Conservation (phyloP, 2,329 filamentous ascomycete genomes). For the Fusarium duplospermum region DNA sequence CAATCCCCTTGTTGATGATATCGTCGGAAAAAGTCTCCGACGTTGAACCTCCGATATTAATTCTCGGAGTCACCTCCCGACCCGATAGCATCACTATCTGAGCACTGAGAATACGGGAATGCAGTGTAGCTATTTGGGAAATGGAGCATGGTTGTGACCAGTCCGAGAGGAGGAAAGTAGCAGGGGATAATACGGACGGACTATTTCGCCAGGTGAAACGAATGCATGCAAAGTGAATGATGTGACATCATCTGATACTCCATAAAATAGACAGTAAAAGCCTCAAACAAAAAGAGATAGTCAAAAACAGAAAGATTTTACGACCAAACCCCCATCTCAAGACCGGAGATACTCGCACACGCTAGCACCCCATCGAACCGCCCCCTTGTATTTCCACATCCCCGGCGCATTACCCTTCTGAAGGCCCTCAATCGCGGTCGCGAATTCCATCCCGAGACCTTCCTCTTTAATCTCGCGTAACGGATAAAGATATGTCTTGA, state of each 20-base stretch:
- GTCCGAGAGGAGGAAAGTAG: not conserved
- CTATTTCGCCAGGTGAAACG: not conserved
- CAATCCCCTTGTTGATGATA: not conserved
- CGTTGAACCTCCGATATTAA: not conserved
- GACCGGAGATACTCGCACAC: slow-evolving; percentile 60
- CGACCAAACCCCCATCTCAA: slow-evolving; percentile 8
- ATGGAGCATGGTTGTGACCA: not conserved
- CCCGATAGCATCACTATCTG: not conserved
- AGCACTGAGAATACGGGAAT: not conserved
- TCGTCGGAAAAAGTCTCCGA: slow-evolving; percentile 1
- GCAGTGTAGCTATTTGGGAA: not conserved
- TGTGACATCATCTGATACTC: not conserved
- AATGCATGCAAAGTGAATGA: not conserved
- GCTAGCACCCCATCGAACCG: slow-evolving; percentile 59
- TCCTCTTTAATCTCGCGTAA: not conserved
- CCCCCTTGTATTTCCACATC: slow-evolving; percentile 66
- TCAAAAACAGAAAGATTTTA: not conserved
- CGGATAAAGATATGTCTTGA: not conserved
- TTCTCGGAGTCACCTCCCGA: not conserved
- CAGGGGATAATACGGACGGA: not conserved
- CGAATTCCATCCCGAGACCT: slow-evolving; percentile 31
- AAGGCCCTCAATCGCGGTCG: slow-evolving; percentile 65
- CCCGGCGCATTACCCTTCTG: slow-evolving; percentile 62
- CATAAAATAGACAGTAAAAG: not conserved
- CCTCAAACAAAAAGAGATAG: not conserved